A percentile compares a stretch with the other conserved stretches of the same genome.
Evolutionary conservation across 805 yeast genomes (phyloP).

Genomic region (Candida silvatica): DNA sequence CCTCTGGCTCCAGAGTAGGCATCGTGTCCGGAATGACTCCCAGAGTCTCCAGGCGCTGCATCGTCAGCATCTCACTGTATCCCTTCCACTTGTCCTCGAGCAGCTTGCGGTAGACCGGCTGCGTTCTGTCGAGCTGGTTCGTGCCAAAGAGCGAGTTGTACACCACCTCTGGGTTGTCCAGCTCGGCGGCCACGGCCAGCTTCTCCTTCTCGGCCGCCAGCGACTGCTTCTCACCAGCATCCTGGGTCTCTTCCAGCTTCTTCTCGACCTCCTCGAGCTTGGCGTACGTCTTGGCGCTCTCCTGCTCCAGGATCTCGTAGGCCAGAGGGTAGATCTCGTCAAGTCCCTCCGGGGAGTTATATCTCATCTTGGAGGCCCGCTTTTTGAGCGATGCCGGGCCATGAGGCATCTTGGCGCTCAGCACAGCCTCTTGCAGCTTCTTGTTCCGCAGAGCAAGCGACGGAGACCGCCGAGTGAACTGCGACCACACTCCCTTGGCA

Average conservation of each 20-base stretch:
- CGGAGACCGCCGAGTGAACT: constrained; percentile 25
- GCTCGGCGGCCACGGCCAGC: constrained; percentile 54
- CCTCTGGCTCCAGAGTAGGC: constrained; percentile 79
- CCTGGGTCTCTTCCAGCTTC: constrained; percentile 16
- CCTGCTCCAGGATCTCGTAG: constrained; percentile 43
- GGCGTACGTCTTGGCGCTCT: constrained; percentile 33
- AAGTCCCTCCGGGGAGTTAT: constrained; percentile 61
- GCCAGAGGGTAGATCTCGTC: constrained; percentile 69
- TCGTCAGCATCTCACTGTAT: constrained; percentile 62
- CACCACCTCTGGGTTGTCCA: constrained; percentile 75
- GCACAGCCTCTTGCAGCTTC: constrained; percentile 19
- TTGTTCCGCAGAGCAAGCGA: constrained; percentile 21
- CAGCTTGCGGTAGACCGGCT: constrained; percentile 73
- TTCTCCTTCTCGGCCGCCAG: constrained; percentile 9
- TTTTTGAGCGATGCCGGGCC: constrained; percentile 50
- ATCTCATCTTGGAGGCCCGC: constrained; percentile 36
- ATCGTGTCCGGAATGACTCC: constrained; percentile 88
- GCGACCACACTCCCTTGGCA: constrained; percentile 29
- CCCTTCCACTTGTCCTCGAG: constrained; percentile 66
- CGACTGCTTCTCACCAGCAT: constrained; percentile 13
- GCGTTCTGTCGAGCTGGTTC: constrained; percentile 49
- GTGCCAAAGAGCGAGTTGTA: constrained; percentile 49
- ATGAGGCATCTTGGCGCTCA: constrained; percentile 24
- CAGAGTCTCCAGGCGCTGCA: constrained; percentile 88
- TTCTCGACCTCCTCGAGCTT: constrained; percentile 28